These are phyloP conservation scores for Malus sylvestris DNA, from an alignment of 306 rosid genomes.

Conservation along the genomic window DNA sequence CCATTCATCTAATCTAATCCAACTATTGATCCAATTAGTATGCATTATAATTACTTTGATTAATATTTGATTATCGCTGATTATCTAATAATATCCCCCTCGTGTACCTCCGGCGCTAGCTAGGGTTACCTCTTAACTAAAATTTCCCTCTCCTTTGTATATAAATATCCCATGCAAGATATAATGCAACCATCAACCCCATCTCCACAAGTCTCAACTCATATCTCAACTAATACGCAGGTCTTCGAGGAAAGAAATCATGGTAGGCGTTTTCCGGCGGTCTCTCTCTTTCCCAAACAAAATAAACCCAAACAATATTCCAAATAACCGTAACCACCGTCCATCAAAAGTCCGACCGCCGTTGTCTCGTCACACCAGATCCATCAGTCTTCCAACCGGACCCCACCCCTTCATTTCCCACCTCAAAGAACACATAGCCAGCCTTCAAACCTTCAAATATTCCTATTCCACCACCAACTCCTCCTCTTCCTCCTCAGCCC, in stretches of 20 bases:
- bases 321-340: background rate
- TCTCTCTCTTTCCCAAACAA: conserved; percentile 76
- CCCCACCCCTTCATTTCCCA: conserved; percentile 77
- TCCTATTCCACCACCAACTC: background rate
- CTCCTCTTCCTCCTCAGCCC: conserved; percentile 12
- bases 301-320: conserved; percentile 19
- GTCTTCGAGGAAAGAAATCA: background rate
- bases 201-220: too few relatives aligned
- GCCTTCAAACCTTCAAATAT: conserved; percentile 22
- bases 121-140: too few relatives aligned
- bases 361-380: conserved; percentile 66
- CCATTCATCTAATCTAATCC: too few relatives aligned
- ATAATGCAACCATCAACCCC: background rate
- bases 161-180: background rate
- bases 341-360: conserved; percentile 32
- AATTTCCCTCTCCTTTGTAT: too few relatives aligned
- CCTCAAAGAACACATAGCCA: conserved; percentile 48
- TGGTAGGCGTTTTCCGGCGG: conserved; percentile 86
- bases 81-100: too few relatives aligned
- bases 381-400: conserved; percentile 88
- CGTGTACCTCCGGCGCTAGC: too few relatives aligned
- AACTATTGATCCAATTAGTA: too few relatives aligned
- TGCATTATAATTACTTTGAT: too few relatives aligned
- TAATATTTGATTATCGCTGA: too few relatives aligned
- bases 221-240: background rate